Base-by-base conservation (phyloP, 371 early-diverging fungal species). In the Mortierella sp. region DNA sequence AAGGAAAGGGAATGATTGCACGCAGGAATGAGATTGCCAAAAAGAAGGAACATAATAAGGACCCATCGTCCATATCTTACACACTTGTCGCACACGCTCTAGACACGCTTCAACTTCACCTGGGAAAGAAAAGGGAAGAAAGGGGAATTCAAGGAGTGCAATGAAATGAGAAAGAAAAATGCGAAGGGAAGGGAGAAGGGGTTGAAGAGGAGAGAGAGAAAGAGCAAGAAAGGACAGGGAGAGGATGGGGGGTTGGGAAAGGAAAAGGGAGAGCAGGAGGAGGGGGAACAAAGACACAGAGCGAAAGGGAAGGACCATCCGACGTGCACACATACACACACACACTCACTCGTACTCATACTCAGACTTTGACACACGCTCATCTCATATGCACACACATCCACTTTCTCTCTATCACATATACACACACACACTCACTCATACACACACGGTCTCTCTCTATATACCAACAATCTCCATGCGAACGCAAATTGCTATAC, bases 401-500 rank as follows among this genome's bases (percentile, higher is more conserved):
- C 16, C 55, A 55, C 55, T 6, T 6, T 21, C 8, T 31, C 63
- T 28, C 14, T 38, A n/a, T n/a, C n/a, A n/a, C n/a, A n/a, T n/a
- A n/a, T n/a, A 45, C 48, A 16, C 38, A 9, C 21, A 16, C 65
- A 21, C 38, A 2, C 38, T 19, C 31, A 24, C 44, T 38, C 21
- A 21, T 38, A 38, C 42, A 68, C 8, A 42, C 68, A 42, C n/a
- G n/a, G n/a, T n/a, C 68, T 42, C 42, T 38, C 42, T 38, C 42
- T 38, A 1, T 38, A 38, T 42, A 68, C 11, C 42, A 68, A 38
- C 68, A 42, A 38, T 16, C 63, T 34, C 63, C 63, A 68, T 68
- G 42, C 68, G 24, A 68, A 42, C 68, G 68, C 68, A 68, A 68
- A 68, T 68, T 68, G 68, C 68, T 42, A 38, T 21, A 68, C 42